phyloP scores from a whole-genome alignment of 805 yeast species.

The Saccharomycopsis amapae region DNA sequence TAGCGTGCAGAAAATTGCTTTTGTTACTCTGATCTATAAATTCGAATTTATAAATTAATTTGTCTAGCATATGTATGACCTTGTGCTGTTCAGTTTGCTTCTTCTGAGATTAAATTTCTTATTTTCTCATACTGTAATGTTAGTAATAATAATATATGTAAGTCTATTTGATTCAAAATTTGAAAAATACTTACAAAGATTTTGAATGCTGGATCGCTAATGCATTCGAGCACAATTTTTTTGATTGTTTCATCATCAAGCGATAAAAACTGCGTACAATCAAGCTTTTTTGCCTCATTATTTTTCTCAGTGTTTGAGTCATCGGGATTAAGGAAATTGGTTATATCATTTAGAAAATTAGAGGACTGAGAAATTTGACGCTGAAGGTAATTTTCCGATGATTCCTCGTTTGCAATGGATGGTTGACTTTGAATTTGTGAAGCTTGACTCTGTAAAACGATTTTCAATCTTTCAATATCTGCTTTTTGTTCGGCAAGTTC shows the following conservation, averaged over 20 bases:
- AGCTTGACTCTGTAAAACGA: not conserved
- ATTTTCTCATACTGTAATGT: not conserved
- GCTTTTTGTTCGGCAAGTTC: conserved; percentile 1
- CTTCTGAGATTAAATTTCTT: not conserved
- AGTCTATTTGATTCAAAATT: not conserved
- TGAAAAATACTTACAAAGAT: conserved; percentile 11
- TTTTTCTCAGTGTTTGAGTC: not conserved
- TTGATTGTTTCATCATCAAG: conserved; percentile 7
- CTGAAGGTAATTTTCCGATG: not conserved
- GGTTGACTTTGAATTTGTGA: too few species aligned
- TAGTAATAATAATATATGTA: not conserved
- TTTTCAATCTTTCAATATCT: conserved; percentile 5
- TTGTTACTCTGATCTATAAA: too few species aligned
- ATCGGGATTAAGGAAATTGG: not conserved
- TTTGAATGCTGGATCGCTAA: conserved; percentile 11
- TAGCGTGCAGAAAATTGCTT: too few species aligned
- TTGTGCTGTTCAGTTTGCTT: too few species aligned
- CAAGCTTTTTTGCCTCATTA: not conserved
- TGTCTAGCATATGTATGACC: too few species aligned
- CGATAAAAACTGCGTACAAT: not conserved
- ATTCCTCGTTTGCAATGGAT: not conserved
- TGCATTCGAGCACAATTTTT: not conserved
- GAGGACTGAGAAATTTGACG: too few species aligned
- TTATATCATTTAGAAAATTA: too few species aligned
- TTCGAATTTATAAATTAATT: too few species aligned